Evolutionary conservation across 1,284 basidiomycete genomes (phyloP).

Genomic region (Boletus holoroseus): DNA sequence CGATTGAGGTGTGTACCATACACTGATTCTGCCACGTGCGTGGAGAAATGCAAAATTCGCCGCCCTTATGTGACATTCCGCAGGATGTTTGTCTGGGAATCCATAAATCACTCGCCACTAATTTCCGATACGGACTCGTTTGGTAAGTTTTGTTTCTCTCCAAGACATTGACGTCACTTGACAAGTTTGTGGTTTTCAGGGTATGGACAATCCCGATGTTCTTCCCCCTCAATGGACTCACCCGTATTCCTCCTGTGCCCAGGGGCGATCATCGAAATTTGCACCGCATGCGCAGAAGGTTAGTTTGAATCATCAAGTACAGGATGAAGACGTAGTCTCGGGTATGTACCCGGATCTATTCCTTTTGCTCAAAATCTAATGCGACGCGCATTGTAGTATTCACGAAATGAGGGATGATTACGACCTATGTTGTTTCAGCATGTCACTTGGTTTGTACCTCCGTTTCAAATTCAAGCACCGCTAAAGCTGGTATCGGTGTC

Average conservation of each 20-base stretch:
- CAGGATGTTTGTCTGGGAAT: conserved; percentile 88
- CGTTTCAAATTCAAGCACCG: too few species aligned
- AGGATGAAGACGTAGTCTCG: conserved; percentile 92
- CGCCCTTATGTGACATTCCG: not conserved
- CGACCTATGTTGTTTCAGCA: not conserved
- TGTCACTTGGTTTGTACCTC: not conserved
- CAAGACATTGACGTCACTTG: not conserved
- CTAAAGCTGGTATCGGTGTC: too few species aligned
- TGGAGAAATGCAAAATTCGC: not conserved
- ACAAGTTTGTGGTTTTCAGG: conserved; percentile 8
- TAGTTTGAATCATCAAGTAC: conserved; percentile 80
- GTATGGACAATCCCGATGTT: conserved; percentile 15
- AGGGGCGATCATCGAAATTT: conserved; percentile 90
- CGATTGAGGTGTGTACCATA: conserved; percentile 65
- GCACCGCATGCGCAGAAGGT: conserved; percentile 92
- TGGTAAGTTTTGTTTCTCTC: conserved; percentile 50
- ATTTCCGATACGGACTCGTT: conserved; percentile 89
- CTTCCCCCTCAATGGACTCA: conserved; percentile 20
- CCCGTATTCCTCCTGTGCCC: conserved; percentile 11
- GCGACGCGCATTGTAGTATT: conserved; percentile 32
- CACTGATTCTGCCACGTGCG: not conserved
- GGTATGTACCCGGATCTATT: conserved; percentile 49
- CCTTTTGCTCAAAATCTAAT: conserved; percentile 1
- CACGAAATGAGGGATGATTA: conserved; percentile 33
- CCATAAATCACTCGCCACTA: conserved; percentile 82